These are phyloP conservation scores for Porphyrellus cyaneotinctus DNA, from an alignment of 768 basidiomycete species.

Conservation along the genomic window DNA sequence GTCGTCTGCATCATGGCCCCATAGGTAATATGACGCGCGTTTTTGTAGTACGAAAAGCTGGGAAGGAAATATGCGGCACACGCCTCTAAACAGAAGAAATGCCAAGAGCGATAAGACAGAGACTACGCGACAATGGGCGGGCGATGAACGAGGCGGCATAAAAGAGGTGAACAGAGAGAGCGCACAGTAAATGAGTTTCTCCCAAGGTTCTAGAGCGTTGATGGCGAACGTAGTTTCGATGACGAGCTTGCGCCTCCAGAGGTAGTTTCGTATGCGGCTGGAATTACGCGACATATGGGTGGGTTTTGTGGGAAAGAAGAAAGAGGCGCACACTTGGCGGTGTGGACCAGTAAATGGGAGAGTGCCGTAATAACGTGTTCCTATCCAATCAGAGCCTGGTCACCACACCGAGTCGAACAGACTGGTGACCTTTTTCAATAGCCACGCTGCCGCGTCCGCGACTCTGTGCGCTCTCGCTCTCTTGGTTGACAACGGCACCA, in stretches of 20 bases:
- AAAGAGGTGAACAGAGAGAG: conserved; percentile 8
- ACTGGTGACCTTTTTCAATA: no score
- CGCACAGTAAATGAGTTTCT: conserved; percentile 58
- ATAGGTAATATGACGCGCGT: conserved; percentile 60
- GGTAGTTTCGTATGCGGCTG: conserved; percentile 25
- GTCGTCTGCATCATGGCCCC: conserved; percentile 45
- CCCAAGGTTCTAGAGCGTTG: conserved; percentile 64
- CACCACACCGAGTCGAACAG: no score
- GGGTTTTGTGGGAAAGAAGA: background rate
- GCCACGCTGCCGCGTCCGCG: no score
- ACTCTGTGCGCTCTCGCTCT: no score
- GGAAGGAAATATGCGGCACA: conserved; percentile 55
- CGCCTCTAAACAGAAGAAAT: conserved; percentile 46
- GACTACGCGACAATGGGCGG: conserved; percentile 28
- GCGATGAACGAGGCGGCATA: background rate
- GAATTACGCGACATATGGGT: conserved; percentile 16
- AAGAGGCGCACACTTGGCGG: no score
- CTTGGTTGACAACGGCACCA: no score
- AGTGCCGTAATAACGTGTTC: background rate
- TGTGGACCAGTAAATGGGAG: no score
- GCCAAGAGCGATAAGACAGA: conserved; percentile 37
- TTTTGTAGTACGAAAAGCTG: conserved; percentile 50
- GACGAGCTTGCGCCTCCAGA: conserved; percentile 54
- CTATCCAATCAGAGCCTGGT: no score
- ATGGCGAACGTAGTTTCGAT: conserved; percentile 59